Conservation (phyloP, 805 yeast species). For the Nakazawaea peltata region DNA sequence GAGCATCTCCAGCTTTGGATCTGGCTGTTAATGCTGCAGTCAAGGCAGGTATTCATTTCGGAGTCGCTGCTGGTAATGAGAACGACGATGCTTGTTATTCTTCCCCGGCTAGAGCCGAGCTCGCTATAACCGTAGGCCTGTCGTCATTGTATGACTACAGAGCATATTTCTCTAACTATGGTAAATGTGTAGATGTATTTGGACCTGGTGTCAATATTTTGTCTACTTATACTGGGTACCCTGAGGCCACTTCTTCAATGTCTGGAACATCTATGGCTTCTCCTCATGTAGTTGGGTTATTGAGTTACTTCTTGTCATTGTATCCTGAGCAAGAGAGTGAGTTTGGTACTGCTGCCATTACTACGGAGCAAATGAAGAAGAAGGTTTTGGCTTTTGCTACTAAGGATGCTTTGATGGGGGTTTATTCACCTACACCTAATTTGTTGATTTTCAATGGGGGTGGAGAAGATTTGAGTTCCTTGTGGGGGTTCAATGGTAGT, state of each 20-base stretch:
- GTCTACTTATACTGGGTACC: constrained; percentile 48
- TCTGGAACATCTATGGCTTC: constrained; percentile 63
- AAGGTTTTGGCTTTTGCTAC: constrained; percentile 45
- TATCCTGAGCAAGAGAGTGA: constrained; percentile 45
- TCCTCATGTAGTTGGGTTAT: constrained; percentile 49
- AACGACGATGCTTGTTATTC: constrained; percentile 50
- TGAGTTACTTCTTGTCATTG: constrained; percentile 48
- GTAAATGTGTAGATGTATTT: constrained; percentile 43
- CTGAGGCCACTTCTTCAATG: constrained; percentile 40
- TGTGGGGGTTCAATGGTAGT: constrained; percentile 29
- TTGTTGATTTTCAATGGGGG: constrained; percentile 55
- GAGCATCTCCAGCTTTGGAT: constrained; percentile 47
- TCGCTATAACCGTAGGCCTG: constrained; percentile 47
- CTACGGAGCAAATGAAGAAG: constrained; percentile 48
- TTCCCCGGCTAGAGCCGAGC: constrained; percentile 55
- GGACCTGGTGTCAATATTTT: constrained; percentile 50
- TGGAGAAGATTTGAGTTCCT: constrained; percentile 41
- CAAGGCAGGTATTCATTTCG: constrained; percentile 47
- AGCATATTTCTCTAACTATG: constrained; percentile 48
- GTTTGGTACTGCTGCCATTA: constrained; percentile 33
- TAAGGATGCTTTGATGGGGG: constrained; percentile 33
- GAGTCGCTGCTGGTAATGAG: constrained; percentile 60
- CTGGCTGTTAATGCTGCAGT: constrained; percentile 53
- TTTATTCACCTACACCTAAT: constrained; percentile 46
- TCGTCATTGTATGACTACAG: constrained; percentile 34